Evolutionary conservation across 805 yeast species (phyloP).

Genomic region (Metschnikowia drakensbergensis): DNA sequence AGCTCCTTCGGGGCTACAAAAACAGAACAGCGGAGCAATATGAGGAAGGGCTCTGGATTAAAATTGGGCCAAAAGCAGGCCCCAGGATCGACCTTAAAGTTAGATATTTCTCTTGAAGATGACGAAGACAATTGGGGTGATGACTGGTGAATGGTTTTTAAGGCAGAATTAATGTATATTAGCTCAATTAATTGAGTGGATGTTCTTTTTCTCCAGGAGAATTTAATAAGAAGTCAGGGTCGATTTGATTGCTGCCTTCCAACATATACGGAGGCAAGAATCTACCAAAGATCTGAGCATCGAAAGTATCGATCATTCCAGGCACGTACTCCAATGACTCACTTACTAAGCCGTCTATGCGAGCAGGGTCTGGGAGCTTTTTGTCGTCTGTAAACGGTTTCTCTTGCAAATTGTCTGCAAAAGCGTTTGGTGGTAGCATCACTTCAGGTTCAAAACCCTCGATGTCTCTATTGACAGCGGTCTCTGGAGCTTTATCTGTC

Average conservation of each 20-base stretch:
- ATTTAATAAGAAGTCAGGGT: not conserved
- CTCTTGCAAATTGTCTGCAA: not conserved
- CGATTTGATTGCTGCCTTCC: slow-evolving; percentile 19
- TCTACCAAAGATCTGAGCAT: slow-evolving; percentile 79
- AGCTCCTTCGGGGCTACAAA: slow-evolving; percentile 1
- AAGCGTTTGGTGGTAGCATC: not conserved
- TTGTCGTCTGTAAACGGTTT: not conserved
- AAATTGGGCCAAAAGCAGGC: slow-evolving; percentile 22
- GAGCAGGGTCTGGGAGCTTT: not conserved
- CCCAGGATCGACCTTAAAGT: slow-evolving; percentile 25
- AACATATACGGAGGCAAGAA: slow-evolving; percentile 84
- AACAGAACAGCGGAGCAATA: not conserved
- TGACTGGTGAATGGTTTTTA: slow-evolving; percentile 11
- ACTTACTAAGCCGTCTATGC: slow-evolving; percentile 3
- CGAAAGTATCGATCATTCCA: slow-evolving; percentile 81
- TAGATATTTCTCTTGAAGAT: slow-evolving; percentile 25
- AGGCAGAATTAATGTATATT: not conserved
- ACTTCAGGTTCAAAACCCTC: not conserved
- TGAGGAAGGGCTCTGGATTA: slow-evolving; percentile 13
- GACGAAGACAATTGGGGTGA: slow-evolving; percentile 31
- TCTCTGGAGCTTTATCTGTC: not conserved
- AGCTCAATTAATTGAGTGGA: not conserved
- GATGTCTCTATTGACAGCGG: not conserved
- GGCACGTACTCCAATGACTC: slow-evolving; percentile 51
- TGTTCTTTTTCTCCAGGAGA: not conserved